A percentile compares a stretch with the other conserved stretches of the same genome.
phyloP scores from a whole-genome alignment of 163 green algal genomes.

The Scenedesmus sp. region DNA sequence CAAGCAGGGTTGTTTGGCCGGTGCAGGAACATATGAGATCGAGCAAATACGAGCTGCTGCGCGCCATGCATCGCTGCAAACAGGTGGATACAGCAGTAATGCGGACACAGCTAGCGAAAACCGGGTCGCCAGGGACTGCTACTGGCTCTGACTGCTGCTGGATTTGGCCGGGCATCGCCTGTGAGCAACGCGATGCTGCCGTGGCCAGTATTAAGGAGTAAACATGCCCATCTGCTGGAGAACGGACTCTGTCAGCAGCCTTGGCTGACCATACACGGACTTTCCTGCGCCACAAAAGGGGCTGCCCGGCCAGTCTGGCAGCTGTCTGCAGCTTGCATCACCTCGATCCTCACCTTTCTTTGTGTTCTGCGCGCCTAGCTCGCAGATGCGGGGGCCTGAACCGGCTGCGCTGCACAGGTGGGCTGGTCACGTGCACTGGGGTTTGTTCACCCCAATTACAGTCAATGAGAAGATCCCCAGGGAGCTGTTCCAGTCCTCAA shows the following conservation, averaged over 20 bases:
- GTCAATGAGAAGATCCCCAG: neutral
- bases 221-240: neutral
- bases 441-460: neutral
- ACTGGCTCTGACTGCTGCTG: neutral
- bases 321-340: neutral
- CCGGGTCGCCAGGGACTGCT: neutral
- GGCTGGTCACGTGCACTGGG: neutral
- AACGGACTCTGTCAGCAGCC: neutral
- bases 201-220: neutral
- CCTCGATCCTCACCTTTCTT: neutral
- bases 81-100: neutral
- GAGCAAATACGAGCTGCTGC: neutral
- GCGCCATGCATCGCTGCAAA: neutral
- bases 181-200: neutral
- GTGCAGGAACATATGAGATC: neutral
- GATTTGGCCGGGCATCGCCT: neutral
- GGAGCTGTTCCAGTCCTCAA: neutral
- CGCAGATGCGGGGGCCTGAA: neutral
- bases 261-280: neutral
- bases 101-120: neutral
- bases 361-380: neutral
- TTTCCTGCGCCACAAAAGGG: neutral
- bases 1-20: neutral
- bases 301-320: slow-evolving; percentile 1
- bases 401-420: neutral